Evolutionary conservation across 345 rosid species (phyloP).

Genomic region (Populus simonii): DNA sequence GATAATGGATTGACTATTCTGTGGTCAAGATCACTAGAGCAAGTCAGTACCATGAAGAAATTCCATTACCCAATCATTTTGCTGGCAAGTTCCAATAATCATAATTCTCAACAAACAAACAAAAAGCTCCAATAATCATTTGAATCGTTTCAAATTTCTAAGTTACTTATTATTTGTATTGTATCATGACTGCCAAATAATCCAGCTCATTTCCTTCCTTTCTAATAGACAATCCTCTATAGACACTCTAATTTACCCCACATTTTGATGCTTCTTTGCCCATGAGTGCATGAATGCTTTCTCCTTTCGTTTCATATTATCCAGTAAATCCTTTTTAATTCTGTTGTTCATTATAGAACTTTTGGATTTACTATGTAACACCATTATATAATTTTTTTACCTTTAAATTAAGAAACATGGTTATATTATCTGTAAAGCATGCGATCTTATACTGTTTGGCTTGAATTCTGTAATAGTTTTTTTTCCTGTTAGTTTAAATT

Average conservation of each 20-base stretch:
- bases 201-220: not conserved
- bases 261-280: not conserved
- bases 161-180: not conserved
- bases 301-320: not conserved
- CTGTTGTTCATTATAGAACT: not conserved
- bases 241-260: not conserved
- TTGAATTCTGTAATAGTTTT: not conserved
- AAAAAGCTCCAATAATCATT: too few species aligned
- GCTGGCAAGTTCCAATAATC: not conserved
- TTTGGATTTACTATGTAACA: not conserved
- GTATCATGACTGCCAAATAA: not conserved
- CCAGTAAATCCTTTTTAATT: not conserved
- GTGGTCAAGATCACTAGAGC: not conserved
- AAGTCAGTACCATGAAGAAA: not conserved
- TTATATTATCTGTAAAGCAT: not conserved
- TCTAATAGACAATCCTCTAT: not conserved
- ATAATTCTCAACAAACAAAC: not conserved
- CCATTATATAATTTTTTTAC: not conserved
- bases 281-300: not conserved
- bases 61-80: not conserved
- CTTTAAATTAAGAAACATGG: not conserved
- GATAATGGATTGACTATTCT: not conserved
- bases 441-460: not conserved
- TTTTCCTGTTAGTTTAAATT: not conserved
- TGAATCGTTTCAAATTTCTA: not conserved